Evolutionary conservation across 345 rosid genomes (phyloP).

Genomic region (Anacardium occidentale): DNA sequence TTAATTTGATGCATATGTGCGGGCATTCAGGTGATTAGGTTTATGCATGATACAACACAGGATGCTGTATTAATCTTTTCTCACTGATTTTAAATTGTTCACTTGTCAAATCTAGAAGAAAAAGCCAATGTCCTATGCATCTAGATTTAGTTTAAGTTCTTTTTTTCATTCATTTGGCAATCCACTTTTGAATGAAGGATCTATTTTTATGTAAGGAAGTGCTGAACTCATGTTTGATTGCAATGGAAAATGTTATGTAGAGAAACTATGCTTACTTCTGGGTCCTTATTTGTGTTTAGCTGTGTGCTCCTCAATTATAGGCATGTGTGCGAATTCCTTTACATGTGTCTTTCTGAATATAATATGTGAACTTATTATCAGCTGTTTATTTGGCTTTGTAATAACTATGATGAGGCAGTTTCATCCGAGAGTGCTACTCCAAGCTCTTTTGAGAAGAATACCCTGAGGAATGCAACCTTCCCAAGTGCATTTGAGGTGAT

Average conservation of each 20-base stretch:
- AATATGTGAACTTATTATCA: neutral
- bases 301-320: neutral
- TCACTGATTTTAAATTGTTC: neutral
- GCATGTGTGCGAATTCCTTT: neutral
- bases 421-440: slow-evolving; percentile 34
- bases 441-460: slow-evolving; percentile 41
- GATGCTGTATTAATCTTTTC: neutral
- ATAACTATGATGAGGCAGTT: slow-evolving; percentile 23
- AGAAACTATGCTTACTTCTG: slow-evolving; percentile 2
- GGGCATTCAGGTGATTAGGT: neutral
- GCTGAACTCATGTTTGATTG: neutral
- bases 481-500: slow-evolving; percentile 79
- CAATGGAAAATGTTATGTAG: neutral
- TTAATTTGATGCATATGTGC: neutral
- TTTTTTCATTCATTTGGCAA: neutral
- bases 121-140: neutral
- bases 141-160: neutral
- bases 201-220: neutral
- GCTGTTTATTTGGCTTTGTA: neutral
- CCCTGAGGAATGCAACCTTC: slow-evolving; percentile 47
- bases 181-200: neutral
- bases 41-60: neutral
- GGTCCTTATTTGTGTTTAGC: neutral
- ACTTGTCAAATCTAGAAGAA: neutral
- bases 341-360: neutral